Evolutionary conservation across 140 eudicot species (phyloP), one percentile per base, ranked within the genome.

Genomic region (Ambrosia hybrid): DNA sequence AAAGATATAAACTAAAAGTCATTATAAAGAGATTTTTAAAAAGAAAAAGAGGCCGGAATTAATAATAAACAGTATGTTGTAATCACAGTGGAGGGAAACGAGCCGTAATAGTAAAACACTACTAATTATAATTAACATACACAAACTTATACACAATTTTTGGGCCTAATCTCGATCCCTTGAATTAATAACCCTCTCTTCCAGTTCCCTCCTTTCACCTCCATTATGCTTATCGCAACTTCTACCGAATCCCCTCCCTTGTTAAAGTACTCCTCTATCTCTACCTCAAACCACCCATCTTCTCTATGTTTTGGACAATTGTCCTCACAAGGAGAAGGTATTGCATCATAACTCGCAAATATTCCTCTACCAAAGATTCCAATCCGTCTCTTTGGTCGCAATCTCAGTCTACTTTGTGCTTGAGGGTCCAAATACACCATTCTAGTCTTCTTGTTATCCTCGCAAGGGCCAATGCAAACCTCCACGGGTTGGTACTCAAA

Each of bases 111-210:
- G 5, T 39, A 39, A 39, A 39, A 39, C 45, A 39, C 7, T 39
- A 39, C 5, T 7, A 39, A 0, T 7, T 39, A 39, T 39, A 39
- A 4, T 39, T 39, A 39, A 39, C 45, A 39, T 39, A 39, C 4
- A 4, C 6, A 5, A 39, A 39, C 45, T 57, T 57, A 57, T 57
- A 57, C 9, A 59, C 65, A 45, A 6, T 46, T 67, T 80, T 73
- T 82, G 8, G 8, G 83, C 72, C 83, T 67, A 12, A 85, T 39
- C 79, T 85, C 87, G 30, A 85, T 85, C 12, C 90, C 87, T 72
- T 85, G 76, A 72, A 85, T 68, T 59, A 85, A 41, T 3, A 85
- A 81, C 1, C 87, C 90, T 0, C 65, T 46, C 76, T 85, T 85
- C 87, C 85, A 72, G 16, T 64, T 10, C 9, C 45, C 45, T 39